phyloP scores from a whole-genome alignment of 192 early-diverging fungal species.

The Coemansia sp. region DNA sequence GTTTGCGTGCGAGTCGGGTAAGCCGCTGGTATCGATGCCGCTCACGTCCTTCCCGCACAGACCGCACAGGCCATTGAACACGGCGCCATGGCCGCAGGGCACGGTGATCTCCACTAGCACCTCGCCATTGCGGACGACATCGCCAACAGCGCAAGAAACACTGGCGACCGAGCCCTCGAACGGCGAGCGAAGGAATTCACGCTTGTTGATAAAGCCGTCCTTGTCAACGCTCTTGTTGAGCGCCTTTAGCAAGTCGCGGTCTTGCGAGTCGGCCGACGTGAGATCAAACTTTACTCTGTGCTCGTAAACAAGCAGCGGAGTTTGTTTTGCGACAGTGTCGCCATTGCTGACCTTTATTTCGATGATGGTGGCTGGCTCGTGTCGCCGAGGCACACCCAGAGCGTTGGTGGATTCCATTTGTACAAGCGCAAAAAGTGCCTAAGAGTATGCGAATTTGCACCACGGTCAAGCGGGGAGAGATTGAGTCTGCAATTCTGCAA shows the following conservation, averaged over 20 bases:
- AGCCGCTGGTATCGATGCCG: conserved; percentile 27
- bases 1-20: conserved; percentile 63
- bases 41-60: conserved; percentile 77
- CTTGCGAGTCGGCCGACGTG: conserved; percentile 1
- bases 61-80: conserved; percentile 79
- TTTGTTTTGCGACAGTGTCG: conserved; percentile 25
- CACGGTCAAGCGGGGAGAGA: background rate
- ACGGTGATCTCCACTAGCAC: conserved; percentile 43
- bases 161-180: conserved; percentile 34
- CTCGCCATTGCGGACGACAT: conserved; percentile 17
- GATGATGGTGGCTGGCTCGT: conserved; percentile 52
- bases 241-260: conserved; percentile 22
- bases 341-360: conserved; percentile 25
- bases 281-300: conserved; percentile 24
- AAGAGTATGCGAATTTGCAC: background rate
- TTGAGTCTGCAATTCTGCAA: background rate
- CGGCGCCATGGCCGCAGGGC: conserved; percentile 75
- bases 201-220: conserved; percentile 29
- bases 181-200: conserved; percentile 45
- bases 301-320: conserved; percentile 49
- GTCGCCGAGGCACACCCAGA: conserved; percentile 36
- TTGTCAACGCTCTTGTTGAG: conserved; percentile 26
- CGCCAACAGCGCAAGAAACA: conserved; percentile 16
- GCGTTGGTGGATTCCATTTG: conserved; percentile 40
- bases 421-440: background rate